These are phyloP conservation scores for Sporothrix luriei DNA, from an alignment of 2,329 filamentous ascomycete species.

Conservation along the genomic window DNA sequence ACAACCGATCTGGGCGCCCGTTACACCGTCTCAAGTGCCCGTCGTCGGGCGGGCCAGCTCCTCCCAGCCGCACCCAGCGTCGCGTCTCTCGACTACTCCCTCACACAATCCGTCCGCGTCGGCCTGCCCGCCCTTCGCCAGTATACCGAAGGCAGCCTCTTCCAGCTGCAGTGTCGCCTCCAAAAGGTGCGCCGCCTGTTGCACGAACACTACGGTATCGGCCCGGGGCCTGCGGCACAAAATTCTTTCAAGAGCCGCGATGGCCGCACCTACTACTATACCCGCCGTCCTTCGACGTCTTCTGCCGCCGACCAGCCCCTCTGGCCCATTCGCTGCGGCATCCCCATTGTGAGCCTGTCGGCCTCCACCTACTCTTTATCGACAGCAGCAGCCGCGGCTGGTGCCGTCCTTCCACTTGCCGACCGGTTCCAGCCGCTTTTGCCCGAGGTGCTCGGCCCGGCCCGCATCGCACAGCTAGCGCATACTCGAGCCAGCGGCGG, in stretches of 20 bases:
- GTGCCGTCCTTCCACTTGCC: slow-evolving; percentile 37
- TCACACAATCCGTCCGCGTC: slow-evolving; percentile 47
- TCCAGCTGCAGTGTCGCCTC: slow-evolving; percentile 31
- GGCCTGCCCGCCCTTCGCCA: slow-evolving; percentile 43
- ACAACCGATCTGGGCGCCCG: slow-evolving; percentile 47
- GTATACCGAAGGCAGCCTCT: slow-evolving; percentile 32
- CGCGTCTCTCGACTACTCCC: slow-evolving; percentile 45
- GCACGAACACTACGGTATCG: slow-evolving; percentile 22
- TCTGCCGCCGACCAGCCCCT: not conserved
- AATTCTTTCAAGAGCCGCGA: slow-evolving; percentile 11
- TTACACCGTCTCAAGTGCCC: slow-evolving; percentile 41
- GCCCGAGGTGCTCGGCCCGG: slow-evolving; percentile 44
- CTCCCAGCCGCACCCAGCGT: slow-evolving; percentile 26
- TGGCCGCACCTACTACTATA: slow-evolving; percentile 21
- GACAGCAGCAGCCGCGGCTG: slow-evolving; percentile 16
- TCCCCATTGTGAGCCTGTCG: slow-evolving; percentile 46
- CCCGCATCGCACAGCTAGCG: slow-evolving; percentile 45
- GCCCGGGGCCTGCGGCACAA: not conserved
- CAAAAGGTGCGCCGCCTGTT: not conserved
- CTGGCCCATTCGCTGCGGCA: slow-evolving; percentile 34
- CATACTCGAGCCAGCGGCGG: slow-evolving; percentile 47
- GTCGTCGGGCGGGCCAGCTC: not conserved
- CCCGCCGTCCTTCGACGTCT: slow-evolving; percentile 8
- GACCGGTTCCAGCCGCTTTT: slow-evolving; percentile 48
- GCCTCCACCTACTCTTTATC: slow-evolving; percentile 47